Evolutionary conservation across 116 monocot species (phyloP), one percentile per base, ranked within the genome.

Genomic region (Dioscorea cayenensis): DNA sequence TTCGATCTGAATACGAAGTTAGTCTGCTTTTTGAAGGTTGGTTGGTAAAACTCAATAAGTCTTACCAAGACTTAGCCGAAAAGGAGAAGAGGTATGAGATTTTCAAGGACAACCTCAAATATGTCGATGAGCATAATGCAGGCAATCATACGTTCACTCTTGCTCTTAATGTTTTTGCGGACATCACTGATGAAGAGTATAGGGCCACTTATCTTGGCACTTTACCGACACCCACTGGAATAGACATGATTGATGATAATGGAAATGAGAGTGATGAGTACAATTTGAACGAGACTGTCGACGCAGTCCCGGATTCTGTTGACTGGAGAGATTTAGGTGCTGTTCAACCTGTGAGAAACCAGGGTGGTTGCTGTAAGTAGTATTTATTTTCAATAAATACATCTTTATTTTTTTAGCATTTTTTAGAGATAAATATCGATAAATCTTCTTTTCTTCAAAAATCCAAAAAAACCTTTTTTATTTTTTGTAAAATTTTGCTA

Each of bases 121-220:
- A 43, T 43, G 1, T 43, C 1, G 43, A 43, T 1, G n/a, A 63
- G 27, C 12, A 17, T 13, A 23, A 63, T 23, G 63, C 27, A 11
- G 63, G 22, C 20, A 73, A 65, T 52, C 63, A 50, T 25, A n/a
- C 62, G 11, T 50, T 72, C 63, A 12, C 36, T 37, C 72, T 63
- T 2, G n/a, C 6, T 22, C 25, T 43, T 16, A 69, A 69, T 49
- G 18, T 22, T 11, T 69, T 69, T 27, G 69, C 69, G 3, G 69
- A 69, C 28, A 48, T 69, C 25, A 69, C 69, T 1, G 25, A 8
- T 28, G 69, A 69, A 51, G 69, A 69, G 4, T 69, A 23, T 21
- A 5, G 63, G 18, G 5, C n/a, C 16, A 59, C 59, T 14, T 21
- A 59, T 59, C 59, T 59, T 6, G 59, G 59, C 3, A n/a, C 17